Evolutionary conservation across 225 moss, liverwort and hornwort species (phyloP).

Genomic region (Straminergon stramineum): DNA sequence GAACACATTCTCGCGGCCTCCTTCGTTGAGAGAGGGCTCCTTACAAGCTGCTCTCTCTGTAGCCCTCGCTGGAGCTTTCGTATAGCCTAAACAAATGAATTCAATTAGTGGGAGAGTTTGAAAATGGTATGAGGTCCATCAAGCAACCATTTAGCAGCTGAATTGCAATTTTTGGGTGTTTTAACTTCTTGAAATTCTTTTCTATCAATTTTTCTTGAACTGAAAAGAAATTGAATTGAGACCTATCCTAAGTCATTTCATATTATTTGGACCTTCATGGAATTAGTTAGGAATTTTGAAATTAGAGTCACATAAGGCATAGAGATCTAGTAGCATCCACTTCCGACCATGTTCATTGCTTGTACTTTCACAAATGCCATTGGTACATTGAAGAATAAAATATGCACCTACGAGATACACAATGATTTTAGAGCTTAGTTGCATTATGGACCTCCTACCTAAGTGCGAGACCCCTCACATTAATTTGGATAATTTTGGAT

Average conservation of each 20-base stretch:
- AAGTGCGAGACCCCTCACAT: accelerated
- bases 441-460: background rate
- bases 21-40: background rate
- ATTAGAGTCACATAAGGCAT: accelerated
- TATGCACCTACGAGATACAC: background rate
- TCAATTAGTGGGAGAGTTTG: background rate
- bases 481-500: background rate
- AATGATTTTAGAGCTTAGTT: accelerated
- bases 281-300: background rate
- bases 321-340: background rate
- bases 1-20: background rate
- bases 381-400: background rate
- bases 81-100: background rate
- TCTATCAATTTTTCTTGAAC: background rate
- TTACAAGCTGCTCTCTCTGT: background rate
- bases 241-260: background rate
- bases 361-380: accelerated
- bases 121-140: background rate
- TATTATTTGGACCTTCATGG: background rate
- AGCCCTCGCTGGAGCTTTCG: too few relatives aligned
- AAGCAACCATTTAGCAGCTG: background rate
- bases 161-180: background rate
- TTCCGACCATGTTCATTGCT: background rate
- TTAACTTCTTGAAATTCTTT: background rate
- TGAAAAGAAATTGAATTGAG: background rate